Evolutionary conservation across 1,284 basidiomycete species (phyloP).

Genomic region (Cerioporus squamosus): DNA sequence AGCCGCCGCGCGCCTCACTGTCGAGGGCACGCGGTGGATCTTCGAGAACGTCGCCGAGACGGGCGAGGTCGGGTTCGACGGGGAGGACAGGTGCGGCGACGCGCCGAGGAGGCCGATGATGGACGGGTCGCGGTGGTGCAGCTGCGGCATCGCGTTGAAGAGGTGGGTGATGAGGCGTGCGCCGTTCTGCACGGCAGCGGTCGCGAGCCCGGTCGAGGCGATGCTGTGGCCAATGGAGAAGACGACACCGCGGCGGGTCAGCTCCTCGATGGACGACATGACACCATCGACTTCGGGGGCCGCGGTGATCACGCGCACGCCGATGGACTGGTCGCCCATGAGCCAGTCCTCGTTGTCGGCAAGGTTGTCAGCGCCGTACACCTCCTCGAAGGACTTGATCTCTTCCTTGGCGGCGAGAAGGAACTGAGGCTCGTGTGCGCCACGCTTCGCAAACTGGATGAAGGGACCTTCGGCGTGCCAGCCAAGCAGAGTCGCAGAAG

Average conservation of each 20-base stretch:
- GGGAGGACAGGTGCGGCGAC: slow-evolving; percentile 61
- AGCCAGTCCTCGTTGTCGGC: slow-evolving; percentile 69
- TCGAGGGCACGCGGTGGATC: slow-evolving; percentile 25
- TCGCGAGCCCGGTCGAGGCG: slow-evolving; percentile 69
- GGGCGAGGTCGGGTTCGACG: slow-evolving; percentile 35
- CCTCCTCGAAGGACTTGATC: slow-evolving; percentile 67
- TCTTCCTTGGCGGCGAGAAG: slow-evolving; percentile 68
- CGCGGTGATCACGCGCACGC: slow-evolving; percentile 83
- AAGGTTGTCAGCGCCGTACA: slow-evolving; percentile 74
- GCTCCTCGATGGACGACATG: slow-evolving; percentile 64
- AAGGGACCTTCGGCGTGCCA: slow-evolving; percentile 94
- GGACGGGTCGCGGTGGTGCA: slow-evolving; percentile 84
- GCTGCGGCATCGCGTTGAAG: slow-evolving; percentile 91
- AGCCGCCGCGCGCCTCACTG: slow-evolving; percentile 24
- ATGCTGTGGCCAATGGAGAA: slow-evolving; percentile 88
- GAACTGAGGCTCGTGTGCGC: slow-evolving; percentile 77
- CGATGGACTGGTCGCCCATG: slow-evolving; percentile 51
- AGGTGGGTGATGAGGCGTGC: slow-evolving; percentile 89
- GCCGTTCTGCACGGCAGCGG: slow-evolving; percentile 67
- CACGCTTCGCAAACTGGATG: slow-evolving; percentile 77
- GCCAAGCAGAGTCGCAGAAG: slow-evolving; percentile 75
- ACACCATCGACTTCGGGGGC: slow-evolving; percentile 89
- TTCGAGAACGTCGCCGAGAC: slow-evolving; percentile 22
- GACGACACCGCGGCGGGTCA: slow-evolving; percentile 70
- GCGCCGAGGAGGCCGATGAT: slow-evolving; percentile 88